A percentile compares a stretch with the other conserved stretches of the same genome.
phyloP scores from a whole-genome alignment of 148 eudicot genomes.

The Diospyros lotus region DNA sequence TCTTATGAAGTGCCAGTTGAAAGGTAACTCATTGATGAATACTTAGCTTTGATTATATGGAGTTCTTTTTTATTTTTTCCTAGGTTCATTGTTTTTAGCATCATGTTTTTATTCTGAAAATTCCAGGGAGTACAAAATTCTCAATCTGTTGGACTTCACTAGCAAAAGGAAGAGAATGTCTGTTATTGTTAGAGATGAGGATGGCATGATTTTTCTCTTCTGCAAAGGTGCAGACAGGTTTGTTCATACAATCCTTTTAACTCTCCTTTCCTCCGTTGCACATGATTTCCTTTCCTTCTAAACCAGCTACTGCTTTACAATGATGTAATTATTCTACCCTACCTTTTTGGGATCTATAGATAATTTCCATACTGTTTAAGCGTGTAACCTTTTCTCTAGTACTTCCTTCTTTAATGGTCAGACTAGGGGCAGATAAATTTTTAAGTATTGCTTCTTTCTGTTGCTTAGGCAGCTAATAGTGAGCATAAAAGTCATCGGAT shows the following conservation, averaged over 20 bases:
- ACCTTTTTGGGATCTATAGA: background rate
- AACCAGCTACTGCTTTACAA: background rate
- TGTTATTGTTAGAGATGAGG: slow-evolving; percentile 71
- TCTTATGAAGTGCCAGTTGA: slow-evolving; percentile 38
- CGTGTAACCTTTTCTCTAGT: background rate
- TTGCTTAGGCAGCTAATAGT: background rate
- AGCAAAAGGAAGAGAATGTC: slow-evolving; percentile 99
- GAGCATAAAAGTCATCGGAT: too few species aligned
- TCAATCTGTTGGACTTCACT: slow-evolving; percentile 80
- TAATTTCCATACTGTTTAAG: background rate
- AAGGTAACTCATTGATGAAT: slow-evolving; percentile 35
- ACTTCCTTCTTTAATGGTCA: background rate
- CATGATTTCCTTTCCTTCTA: background rate
- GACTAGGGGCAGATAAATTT: background rate
- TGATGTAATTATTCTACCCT: background rate
- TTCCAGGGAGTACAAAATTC: slow-evolving; percentile 86
- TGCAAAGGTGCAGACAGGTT: slow-evolving; percentile 99
- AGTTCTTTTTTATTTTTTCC: background rate
- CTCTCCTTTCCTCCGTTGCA: slow-evolving; percentile 2
- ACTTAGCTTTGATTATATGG: background rate
- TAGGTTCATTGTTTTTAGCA: background rate
- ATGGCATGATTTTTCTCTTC: slow-evolving; percentile 69
- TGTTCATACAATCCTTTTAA: slow-evolving; percentile 10
- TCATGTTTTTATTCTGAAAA: background rate
- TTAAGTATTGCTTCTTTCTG: background rate